phyloP scores from a whole-genome alignment of 2,329 filamentous ascomycete genomes.

The Hypoxylon sp. region DNA sequence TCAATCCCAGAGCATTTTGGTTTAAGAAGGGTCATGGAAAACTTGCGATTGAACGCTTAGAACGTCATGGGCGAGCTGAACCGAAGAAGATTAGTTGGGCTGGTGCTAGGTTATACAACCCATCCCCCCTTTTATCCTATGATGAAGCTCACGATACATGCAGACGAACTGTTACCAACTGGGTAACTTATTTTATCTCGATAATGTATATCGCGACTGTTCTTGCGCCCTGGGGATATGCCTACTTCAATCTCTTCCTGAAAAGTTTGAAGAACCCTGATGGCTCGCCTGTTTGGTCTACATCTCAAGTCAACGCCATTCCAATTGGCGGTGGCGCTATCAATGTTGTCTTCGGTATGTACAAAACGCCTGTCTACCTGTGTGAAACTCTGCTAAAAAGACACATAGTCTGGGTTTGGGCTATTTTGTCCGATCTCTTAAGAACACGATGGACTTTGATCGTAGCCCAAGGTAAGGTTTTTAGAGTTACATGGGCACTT shows the following conservation, averaged over 20 bases:
- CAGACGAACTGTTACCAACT: slow-evolving; percentile 57
- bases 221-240: slow-evolving; percentile 60
- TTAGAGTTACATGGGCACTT: background rate
- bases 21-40: slow-evolving; percentile 57
- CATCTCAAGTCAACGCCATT: slow-evolving; percentile 61
- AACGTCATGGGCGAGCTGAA: slow-evolving; percentile 59
- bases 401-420: slow-evolving; percentile 64
- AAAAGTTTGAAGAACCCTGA: slow-evolving; percentile 57
- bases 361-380: background rate
- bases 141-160: slow-evolving; percentile 16
- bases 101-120: slow-evolving; percentile 52
- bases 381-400: slow-evolving; percentile 8
- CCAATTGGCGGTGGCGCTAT: slow-evolving; percentile 62
- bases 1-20: slow-evolving; percentile 59
- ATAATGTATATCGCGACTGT: slow-evolving; percentile 60
- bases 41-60: slow-evolving; percentile 59
- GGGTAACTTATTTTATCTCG: slow-evolving; percentile 61
- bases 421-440: slow-evolving; percentile 63
- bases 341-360: slow-evolving; percentile 58
- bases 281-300: slow-evolving; percentile 57
- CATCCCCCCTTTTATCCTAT: background rate
- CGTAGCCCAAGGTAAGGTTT: slow-evolving; percentile 56
- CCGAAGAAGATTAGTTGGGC: slow-evolving; percentile 60
- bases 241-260: slow-evolving; percentile 60
- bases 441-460: slow-evolving; percentile 64